phyloP scores from a whole-genome alignment of 164 flowering plant genomes.

The Euptelea pleiosperma region DNA sequence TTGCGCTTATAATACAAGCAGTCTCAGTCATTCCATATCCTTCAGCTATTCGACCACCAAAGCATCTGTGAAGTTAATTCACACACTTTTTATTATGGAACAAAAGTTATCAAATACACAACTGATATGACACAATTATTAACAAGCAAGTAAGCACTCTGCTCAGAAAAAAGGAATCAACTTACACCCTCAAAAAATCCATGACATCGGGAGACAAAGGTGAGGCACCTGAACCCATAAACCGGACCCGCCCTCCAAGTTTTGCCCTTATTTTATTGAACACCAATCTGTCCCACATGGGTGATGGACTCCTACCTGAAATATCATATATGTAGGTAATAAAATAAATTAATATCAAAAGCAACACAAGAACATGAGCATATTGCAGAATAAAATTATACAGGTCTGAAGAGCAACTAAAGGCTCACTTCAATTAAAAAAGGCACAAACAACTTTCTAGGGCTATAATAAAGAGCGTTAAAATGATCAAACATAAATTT shows the following conservation, averaged over 20 bases:
- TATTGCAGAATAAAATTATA: no score
- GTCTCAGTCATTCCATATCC: conserved; percentile 99
- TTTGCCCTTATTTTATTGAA: conserved; percentile 88
- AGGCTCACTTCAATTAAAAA: no score
- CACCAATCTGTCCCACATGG: conserved; percentile 95
- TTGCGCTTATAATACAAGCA: conserved; percentile 66
- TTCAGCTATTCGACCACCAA: conserved; percentile 73
- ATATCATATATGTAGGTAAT: no score
- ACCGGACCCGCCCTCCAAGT: conserved; percentile 90
- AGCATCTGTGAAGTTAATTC: conserved; percentile 57
- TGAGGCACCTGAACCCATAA: conserved; percentile 89
- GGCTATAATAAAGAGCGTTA: no score
- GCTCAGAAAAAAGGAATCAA: conserved; percentile 13
- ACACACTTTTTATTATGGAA: conserved; percentile 3
- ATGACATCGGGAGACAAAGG: conserved; percentile 94
- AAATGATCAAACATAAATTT: no score
- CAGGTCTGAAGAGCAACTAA: no score
- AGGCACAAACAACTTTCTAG: no score
- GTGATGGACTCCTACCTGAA: conserved; percentile 82
- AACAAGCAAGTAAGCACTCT: neutral
- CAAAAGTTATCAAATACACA: neutral
- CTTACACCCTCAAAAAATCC: conserved; percentile 95
- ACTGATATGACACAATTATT: neutral
- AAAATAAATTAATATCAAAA: no score
- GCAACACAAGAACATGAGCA: no score